Percentiles rank a stretch among this genome's conserved stretches.
These are phyloP conservation scores for Sordariomycetes sp. DNA, from an alignment of 2,329 filamentous ascomycete genomes.

Conservation along the genomic window DNA sequence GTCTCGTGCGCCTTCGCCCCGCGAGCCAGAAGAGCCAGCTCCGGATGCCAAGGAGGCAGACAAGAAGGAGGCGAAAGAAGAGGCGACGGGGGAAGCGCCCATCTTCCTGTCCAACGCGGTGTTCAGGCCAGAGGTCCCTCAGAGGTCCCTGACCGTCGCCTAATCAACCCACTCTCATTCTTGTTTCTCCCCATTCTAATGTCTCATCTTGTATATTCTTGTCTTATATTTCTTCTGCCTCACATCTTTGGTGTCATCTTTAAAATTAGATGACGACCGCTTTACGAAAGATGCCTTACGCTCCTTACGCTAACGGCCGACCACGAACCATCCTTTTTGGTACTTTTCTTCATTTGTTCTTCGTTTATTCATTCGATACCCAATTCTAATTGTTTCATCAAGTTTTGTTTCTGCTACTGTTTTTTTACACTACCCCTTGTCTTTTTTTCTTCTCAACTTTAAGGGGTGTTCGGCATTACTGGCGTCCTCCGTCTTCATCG, in stretches of 20 bases:
- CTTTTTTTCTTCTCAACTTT: neutral
- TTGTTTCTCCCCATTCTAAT: neutral
- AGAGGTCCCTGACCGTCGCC: neutral
- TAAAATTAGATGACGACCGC: neutral
- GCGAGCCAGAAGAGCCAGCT: slow-evolving; percentile 15
- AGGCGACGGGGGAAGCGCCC: slow-evolving; percentile 15
- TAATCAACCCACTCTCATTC: neutral
- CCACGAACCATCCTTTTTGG: neutral
- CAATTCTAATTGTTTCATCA: neutral
- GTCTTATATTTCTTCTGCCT: neutral
- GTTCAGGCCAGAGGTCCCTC: slow-evolving; percentile 26
- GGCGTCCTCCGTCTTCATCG: neutral
- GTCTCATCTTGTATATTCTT: neutral
- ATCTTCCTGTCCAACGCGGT: slow-evolving; percentile 39
- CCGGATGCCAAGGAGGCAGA: slow-evolving; percentile 7
- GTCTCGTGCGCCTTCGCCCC: slow-evolving; percentile 23
- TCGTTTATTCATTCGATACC: neutral
- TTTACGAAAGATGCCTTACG: neutral
- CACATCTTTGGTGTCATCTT: neutral
- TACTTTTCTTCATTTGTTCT: neutral
- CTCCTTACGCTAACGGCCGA: neutral
- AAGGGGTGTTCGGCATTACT: neutral
- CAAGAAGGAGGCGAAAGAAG: slow-evolving; percentile 13
- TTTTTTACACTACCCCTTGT: neutral
- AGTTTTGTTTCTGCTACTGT: neutral